Percentiles rank a stretch among this genome's conserved stretches.
Evolutionary conservation across 1,284 basidiomycete species (phyloP).

Genomic region (Irpex sp.): DNA sequence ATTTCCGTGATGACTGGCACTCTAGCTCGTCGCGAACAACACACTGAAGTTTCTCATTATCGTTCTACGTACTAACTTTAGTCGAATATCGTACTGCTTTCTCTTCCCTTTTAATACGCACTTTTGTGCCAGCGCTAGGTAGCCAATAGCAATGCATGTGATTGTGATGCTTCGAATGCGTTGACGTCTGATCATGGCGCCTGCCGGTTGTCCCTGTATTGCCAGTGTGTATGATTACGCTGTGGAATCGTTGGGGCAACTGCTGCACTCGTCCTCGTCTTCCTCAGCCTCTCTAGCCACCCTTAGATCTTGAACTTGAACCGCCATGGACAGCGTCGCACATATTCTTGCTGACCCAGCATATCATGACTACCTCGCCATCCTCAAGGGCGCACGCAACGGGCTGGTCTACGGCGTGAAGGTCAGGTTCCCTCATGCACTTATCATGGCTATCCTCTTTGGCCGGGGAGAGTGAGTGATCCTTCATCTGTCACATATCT

Average conservation of each 20-base stretch:
- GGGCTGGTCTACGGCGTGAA: conserved; percentile 92
- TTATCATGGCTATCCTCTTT: conserved; percentile 98
- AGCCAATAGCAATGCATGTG: background rate
- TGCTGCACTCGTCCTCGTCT: background rate
- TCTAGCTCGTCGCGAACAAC: background rate
- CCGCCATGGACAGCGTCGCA: conserved; percentile 22
- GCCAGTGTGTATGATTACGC: background rate
- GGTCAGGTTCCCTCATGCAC: conserved; percentile 96
- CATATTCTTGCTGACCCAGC: conserved; percentile 59
- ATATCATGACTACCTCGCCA: conserved; percentile 87
- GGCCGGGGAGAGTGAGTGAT: conserved; percentile 75
- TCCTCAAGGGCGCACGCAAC: conserved; percentile 94
- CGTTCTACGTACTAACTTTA: too few relatives aligned
- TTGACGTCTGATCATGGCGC: background rate
- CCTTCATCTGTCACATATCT: background rate
- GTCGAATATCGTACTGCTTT: too few relatives aligned
- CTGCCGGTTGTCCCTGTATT: background rate
- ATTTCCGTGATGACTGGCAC: conserved; percentile 41
- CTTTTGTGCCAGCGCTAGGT: too few relatives aligned
- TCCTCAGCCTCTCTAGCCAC: too few relatives aligned
- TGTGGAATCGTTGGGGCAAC: background rate
- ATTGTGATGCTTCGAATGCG: background rate
- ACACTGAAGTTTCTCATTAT: too few relatives aligned
- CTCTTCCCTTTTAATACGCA: too few relatives aligned
- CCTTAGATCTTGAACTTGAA: background rate